Evolutionary conservation across 1,284 basidiomycete species (phyloP).

Genomic region (Marasmius oreades): DNA sequence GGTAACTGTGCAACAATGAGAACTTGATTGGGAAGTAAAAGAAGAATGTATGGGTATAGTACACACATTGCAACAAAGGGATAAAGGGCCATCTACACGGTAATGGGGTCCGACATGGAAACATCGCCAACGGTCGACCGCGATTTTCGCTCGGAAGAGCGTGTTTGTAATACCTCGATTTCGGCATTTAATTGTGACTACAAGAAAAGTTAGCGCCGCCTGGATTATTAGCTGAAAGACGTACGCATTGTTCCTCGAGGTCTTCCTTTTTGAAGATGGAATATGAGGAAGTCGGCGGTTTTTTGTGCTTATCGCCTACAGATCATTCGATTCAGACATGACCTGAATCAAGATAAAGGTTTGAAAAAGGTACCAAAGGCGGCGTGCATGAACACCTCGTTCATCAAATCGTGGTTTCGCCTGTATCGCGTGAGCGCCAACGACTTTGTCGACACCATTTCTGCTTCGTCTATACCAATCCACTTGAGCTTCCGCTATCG

Average conservation of each 20-base stretch:
- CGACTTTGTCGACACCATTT: conserved; percentile 67
- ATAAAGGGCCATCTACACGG: neutral
- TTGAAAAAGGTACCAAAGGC: conserved; percentile 49
- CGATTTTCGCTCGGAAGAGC: conserved; percentile 29
- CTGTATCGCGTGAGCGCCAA: conserved; percentile 68
- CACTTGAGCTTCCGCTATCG: conserved; percentile 4
- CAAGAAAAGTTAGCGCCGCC: neutral
- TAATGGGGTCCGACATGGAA: neutral
- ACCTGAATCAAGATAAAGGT: neutral
- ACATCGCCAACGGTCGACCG: too few relatives aligned
- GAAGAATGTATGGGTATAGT: neutral
- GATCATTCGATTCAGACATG: neutral
- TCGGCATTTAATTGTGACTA: conserved; percentile 48
- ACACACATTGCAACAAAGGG: neutral
- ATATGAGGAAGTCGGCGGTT: conserved; percentile 42
- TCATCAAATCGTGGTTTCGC: conserved; percentile 80
- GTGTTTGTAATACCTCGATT: conserved; percentile 40
- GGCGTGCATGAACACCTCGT: conserved; percentile 70
- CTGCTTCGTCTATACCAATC: conserved; percentile 56
- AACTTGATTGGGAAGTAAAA: too few relatives aligned
- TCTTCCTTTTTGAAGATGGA: conserved; percentile 59
- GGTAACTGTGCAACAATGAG: too few relatives aligned
- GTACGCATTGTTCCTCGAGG: conserved; percentile 55
- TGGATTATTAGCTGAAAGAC: conserved; percentile 20
- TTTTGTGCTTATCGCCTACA: conserved; percentile 44